Conservation (phyloP, 352 stramenopile species). For the Globisporangium nodosum region DNA sequence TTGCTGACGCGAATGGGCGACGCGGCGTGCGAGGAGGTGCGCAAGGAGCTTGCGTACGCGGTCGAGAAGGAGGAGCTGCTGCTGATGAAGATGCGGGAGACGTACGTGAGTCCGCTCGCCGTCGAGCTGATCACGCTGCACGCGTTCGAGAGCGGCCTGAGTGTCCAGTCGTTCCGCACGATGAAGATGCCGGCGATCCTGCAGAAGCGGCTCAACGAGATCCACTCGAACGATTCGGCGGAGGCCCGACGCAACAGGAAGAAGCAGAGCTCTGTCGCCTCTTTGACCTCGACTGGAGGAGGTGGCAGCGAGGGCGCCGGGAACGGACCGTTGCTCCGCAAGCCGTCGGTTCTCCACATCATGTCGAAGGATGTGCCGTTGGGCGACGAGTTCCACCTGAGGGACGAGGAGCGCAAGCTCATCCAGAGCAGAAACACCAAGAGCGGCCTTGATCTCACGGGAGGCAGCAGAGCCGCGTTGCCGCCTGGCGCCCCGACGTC, state of each 20-base stretch:
- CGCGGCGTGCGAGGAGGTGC: conserved; percentile 84
- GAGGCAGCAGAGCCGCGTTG: neutral
- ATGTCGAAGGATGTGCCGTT: conserved; percentile 45
- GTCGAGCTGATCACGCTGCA: conserved; percentile 73
- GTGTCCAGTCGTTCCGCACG: conserved; percentile 77
- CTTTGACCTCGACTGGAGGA: neutral
- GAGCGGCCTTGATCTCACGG: neutral
- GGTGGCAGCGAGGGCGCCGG: neutral
- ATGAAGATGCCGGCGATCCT: conserved; percentile 64
- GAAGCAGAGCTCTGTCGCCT: neutral
- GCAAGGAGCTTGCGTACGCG: conserved; percentile 75
- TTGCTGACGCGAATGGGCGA: conserved; percentile 58
- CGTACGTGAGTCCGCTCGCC: conserved; percentile 61
- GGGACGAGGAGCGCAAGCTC: conserved; percentile 54
- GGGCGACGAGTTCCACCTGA: conserved; percentile 45
- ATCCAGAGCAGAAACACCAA: conserved; percentile 15
- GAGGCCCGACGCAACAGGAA: conserved; percentile 13
- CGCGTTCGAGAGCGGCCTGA: conserved; percentile 57
- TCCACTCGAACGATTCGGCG: conserved; percentile 35
- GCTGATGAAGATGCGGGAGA: conserved; percentile 82
- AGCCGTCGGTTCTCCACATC: conserved; percentile 60
- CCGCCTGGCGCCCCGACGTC: neutral
- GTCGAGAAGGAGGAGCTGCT: conserved; percentile 76
- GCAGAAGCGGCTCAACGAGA: conserved; percentile 66
- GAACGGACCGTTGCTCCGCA: neutral